Evolutionary conservation across 2,329 filamentous ascomycete genomes (phyloP).

Genomic region (Diaporthe ilicicola): DNA sequence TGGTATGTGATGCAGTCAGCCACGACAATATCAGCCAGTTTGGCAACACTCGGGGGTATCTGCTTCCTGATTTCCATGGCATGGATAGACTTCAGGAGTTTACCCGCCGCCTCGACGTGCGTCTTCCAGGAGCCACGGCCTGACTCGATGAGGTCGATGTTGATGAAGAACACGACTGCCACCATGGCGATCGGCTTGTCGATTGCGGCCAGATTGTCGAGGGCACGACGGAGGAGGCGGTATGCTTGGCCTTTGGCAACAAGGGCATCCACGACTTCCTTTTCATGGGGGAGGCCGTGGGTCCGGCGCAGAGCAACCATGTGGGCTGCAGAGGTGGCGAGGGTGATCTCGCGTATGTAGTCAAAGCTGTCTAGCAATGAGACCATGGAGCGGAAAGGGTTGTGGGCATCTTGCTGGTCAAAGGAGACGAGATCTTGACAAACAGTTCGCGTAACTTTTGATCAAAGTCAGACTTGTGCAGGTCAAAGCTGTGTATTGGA

Average conservation of each 20-base stretch:
- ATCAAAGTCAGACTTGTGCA: background rate
- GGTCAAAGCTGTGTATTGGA: background rate
- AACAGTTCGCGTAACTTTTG: conserved; percentile 55
- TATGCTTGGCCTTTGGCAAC: conserved; percentile 56
- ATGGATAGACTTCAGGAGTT: conserved; percentile 52
- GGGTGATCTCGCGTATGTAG: conserved; percentile 55
- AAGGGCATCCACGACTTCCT: conserved; percentile 52
- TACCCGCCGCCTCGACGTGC: conserved; percentile 55
- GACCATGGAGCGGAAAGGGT: conserved; percentile 57
- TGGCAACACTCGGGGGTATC: conserved; percentile 40
- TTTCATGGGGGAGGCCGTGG: conserved; percentile 38
- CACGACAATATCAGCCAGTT: conserved; percentile 54
- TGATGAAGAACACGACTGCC: conserved; percentile 58
- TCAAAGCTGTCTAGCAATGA: conserved; percentile 51
- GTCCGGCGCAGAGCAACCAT: conserved; percentile 52
- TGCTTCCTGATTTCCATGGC: conserved; percentile 11
- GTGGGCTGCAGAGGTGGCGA: conserved; percentile 58
- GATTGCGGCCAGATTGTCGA: conserved; percentile 48
- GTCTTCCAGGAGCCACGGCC: conserved; percentile 35
- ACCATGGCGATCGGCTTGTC: conserved; percentile 49
- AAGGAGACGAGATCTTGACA: conserved; percentile 62
- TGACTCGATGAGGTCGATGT: conserved; percentile 54
- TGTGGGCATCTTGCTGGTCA: conserved; percentile 50
- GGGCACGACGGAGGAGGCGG: conserved; percentile 49
- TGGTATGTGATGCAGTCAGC: conserved; percentile 60